Evolutionary conservation across 2,329 filamentous ascomycete genomes (phyloP).

Genomic region (Purpureocillium lavendulum): DNA sequence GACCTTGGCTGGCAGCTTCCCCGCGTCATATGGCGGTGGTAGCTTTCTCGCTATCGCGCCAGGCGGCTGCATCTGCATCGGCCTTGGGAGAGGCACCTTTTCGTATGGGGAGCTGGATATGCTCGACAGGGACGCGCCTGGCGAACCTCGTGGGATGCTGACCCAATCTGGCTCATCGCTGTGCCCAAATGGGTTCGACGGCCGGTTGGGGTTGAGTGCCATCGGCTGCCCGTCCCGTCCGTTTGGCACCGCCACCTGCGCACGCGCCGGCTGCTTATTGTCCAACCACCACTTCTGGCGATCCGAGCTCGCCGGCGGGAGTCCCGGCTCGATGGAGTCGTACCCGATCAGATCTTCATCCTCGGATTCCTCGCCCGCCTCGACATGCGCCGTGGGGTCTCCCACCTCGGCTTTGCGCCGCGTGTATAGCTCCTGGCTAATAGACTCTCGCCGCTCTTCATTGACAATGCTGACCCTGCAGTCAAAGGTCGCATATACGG

Average conservation of each 20-base stretch:
- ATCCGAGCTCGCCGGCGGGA: slow-evolving; percentile 60
- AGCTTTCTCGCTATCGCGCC: slow-evolving; percentile 39
- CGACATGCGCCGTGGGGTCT: slow-evolving; percentile 48
- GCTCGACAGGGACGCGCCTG: slow-evolving; percentile 45
- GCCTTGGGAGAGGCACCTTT: slow-evolving; percentile 42
- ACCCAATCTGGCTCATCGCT: slow-evolving; percentile 82
- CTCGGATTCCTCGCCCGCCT: slow-evolving; percentile 47
- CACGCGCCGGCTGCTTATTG: slow-evolving; percentile 66
- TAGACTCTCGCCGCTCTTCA: slow-evolving; percentile 59
- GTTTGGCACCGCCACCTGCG: slow-evolving; percentile 57
- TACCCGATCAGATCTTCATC: slow-evolving; percentile 79
- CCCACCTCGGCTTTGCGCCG: slow-evolving; percentile 60
- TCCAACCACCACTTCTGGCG: slow-evolving; percentile 65
- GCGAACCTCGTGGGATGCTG: slow-evolving; percentile 45
- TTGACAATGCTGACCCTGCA: slow-evolving; percentile 77
- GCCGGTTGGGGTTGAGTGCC: slow-evolving; percentile 63
- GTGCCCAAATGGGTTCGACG: slow-evolving; percentile 72
- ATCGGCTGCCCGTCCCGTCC: slow-evolving; percentile 41
- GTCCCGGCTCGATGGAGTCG: slow-evolving; percentile 72
- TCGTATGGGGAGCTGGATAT: slow-evolving; percentile 53
- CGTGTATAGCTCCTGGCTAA: slow-evolving; percentile 69
- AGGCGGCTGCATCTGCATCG: slow-evolving; percentile 30
- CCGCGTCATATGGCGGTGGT: slow-evolving; percentile 41
- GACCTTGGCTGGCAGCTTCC: slow-evolving; percentile 35
- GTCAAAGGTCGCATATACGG: slow-evolving; percentile 83